These are phyloP conservation scores for Adiantum capillusveneris DNA, from an alignment of 75 land plant species.

Conservation along the genomic window DNA sequence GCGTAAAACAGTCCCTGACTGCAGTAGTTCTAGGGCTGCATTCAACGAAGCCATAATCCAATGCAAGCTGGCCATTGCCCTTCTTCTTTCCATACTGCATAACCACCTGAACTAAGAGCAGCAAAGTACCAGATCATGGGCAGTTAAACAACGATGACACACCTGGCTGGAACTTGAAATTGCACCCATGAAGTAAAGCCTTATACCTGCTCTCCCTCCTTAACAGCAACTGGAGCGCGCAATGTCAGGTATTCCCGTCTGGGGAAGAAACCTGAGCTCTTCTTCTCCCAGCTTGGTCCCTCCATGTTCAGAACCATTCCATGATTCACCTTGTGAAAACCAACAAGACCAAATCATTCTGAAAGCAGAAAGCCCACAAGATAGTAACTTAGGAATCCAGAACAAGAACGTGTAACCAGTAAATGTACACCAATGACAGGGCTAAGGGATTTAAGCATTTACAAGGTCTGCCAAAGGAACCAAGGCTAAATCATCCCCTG, in stretches of 20 bases:
- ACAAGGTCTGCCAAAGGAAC: slow-evolving; percentile 88
- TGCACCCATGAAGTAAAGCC: too few species aligned
- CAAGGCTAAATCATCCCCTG: slow-evolving; percentile 68
- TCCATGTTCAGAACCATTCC: slow-evolving; percentile 39
- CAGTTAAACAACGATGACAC: neutral
- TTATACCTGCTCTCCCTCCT: slow-evolving; percentile 82
- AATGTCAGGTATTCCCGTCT: slow-evolving; percentile 45
- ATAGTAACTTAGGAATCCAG: neutral
- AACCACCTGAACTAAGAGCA: slow-evolving; percentile 36
- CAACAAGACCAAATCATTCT: neutral
- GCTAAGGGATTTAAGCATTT: slow-evolving; percentile 11
- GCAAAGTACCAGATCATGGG: neutral
- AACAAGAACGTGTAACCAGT: neutral
- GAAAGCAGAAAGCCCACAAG: neutral
- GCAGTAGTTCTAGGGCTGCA: slow-evolving; percentile 7
- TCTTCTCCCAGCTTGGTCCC: slow-evolving; percentile 58
- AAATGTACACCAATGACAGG: too few species aligned
- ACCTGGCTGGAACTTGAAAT: too few species aligned
- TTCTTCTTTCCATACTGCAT: slow-evolving; percentile 89
- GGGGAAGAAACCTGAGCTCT: slow-evolving; percentile 63
- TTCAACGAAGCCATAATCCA: slow-evolving; percentile 93
- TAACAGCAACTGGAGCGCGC: slow-evolving; percentile 45
- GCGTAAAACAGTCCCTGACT: slow-evolving; percentile 43
- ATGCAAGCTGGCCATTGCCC: slow-evolving; percentile 83
- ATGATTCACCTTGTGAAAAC: slow-evolving; percentile 62